Evolutionary conservation across 192 early-diverging fungal species (phyloP).

Genomic region (Kickxella alabastrina): DNA sequence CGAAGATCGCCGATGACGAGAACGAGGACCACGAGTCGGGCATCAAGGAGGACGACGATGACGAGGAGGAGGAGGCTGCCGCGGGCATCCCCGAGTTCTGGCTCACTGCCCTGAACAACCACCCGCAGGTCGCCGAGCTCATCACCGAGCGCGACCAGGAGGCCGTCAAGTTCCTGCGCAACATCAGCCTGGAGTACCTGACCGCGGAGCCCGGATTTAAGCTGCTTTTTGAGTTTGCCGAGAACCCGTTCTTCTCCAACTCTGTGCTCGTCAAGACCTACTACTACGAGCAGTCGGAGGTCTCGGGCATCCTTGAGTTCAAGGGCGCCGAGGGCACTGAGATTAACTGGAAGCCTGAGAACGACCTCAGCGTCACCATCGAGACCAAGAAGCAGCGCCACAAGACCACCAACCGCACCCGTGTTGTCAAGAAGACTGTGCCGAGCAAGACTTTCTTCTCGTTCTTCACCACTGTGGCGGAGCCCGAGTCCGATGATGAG

Average conservation of each 20-base stretch:
- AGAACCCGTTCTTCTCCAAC: slow-evolving; percentile 91
- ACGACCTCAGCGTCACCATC: slow-evolving; percentile 88
- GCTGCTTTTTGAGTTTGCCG: slow-evolving; percentile 87
- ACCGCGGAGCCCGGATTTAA: slow-evolving; percentile 87
- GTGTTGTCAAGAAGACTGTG: slow-evolving; percentile 95
- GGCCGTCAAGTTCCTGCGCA: slow-evolving; percentile 80
- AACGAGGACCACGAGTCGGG: slow-evolving; percentile 44
- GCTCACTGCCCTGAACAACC: slow-evolving; percentile 88
- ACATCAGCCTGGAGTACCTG: slow-evolving; percentile 84
- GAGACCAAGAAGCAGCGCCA: slow-evolving; percentile 99
- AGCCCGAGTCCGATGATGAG: slow-evolving; percentile 69
- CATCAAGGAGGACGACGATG: slow-evolving; percentile 53
- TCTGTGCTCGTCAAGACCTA: slow-evolving; percentile 87
- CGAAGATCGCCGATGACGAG: slow-evolving; percentile 60
- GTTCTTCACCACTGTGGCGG: slow-evolving; percentile 84
- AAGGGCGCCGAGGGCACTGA: slow-evolving; percentile 87
- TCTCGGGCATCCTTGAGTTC: slow-evolving; percentile 82
- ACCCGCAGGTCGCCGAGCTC: slow-evolving; percentile 71
- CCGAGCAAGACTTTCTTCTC: slow-evolving; percentile 96
- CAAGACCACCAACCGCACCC: slow-evolving; percentile 97
- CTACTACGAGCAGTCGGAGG: slow-evolving; percentile 78
- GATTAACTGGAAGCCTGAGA: slow-evolving; percentile 96
- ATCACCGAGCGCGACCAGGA: slow-evolving; percentile 92
- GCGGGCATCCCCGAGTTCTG: slow-evolving; percentile 94
- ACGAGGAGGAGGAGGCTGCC: slow-evolving; percentile 41